Evolutionary conservation across 805 yeast species (phyloP).

Genomic region (Ogataea corticis): DNA sequence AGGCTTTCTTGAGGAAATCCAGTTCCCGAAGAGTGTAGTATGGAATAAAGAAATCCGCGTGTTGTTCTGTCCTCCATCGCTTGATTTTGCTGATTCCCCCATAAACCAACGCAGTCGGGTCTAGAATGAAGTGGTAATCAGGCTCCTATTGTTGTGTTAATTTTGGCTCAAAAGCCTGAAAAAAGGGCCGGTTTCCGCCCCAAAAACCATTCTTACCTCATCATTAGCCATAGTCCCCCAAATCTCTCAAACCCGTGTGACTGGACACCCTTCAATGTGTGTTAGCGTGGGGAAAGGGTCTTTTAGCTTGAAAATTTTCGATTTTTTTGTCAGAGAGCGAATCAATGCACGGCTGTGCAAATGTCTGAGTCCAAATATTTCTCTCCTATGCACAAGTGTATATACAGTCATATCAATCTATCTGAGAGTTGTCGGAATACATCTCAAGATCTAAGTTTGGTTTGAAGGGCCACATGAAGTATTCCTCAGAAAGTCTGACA

Average conservation of each 20-base stretch:
- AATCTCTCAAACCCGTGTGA: too few species aligned
- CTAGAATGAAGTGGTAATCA: slow-evolving; percentile 49
- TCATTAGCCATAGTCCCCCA: neutral
- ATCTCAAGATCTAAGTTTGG: slow-evolving; percentile 39
- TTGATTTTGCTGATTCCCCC: slow-evolving; percentile 69
- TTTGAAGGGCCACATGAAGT: slow-evolving; percentile 83
- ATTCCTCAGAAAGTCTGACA: slow-evolving; percentile 47
- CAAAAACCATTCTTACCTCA: neutral
- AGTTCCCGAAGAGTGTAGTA: slow-evolving; percentile 58
- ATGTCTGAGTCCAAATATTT: too few species aligned
- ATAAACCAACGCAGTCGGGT: slow-evolving; percentile 61
- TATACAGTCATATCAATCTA: neutral
- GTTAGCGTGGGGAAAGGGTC: too few species aligned
- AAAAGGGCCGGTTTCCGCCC: neutral
- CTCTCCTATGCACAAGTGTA: neutral
- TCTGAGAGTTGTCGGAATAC: slow-evolving; percentile 12
- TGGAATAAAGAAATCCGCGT: slow-evolving; percentile 50
- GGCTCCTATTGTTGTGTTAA: neutral
- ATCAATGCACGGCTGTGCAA: too few species aligned
- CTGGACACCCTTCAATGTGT: neutral
- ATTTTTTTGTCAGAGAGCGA: too few species aligned
- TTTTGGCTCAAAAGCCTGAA: neutral
- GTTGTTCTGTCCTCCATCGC: slow-evolving; percentile 52
- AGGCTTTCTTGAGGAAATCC: slow-evolving; percentile 56
- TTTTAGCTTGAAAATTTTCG: too few species aligned